A percentile compares a stretch with the other conserved stretches of the same genome.
Evolutionary conservation across 2,329 filamentous ascomycete species (phyloP).

Genomic region (Rosellinia necatrix): DNA sequence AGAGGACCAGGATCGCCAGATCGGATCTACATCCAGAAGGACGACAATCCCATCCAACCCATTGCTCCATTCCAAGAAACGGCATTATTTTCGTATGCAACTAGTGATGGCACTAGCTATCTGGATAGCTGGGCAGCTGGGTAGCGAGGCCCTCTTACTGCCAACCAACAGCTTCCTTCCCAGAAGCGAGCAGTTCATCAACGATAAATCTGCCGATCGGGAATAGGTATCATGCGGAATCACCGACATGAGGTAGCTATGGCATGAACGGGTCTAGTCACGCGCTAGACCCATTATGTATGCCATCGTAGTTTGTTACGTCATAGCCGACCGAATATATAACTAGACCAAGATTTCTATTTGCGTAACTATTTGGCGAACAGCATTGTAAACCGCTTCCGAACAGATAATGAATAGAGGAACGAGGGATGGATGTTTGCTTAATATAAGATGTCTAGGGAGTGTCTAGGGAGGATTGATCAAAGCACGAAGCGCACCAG

Average conservation of each 20-base stretch:
- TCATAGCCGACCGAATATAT: no score
- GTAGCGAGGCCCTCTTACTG: not conserved
- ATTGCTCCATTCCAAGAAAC: conserved; percentile 25
- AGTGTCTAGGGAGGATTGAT: no score
- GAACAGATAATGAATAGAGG: no score
- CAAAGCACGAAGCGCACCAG: no score
- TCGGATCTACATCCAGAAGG: conserved; percentile 31
- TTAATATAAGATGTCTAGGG: no score
- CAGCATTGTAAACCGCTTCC: no score
- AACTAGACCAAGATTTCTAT: not conserved
- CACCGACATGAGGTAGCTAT: no score
- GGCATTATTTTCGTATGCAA: conserved; percentile 26
- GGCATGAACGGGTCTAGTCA: conserved; percentile 12
- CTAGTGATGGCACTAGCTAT: conserved; percentile 12
- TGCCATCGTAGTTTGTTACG: no score
- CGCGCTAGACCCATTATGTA: no score
- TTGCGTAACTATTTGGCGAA: no score
- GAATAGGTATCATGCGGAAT: conserved; percentile 14
- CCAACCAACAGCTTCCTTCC: conserved; percentile 6
- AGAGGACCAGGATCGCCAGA: conserved; percentile 8
- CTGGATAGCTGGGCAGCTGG: no score
- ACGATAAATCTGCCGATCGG: conserved; percentile 11
- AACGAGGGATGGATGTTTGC: no score
- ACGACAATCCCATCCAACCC: conserved; percentile 27
- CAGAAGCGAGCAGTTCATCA: conserved; percentile 3